Evolutionary conservation across 306 rosid species (phyloP).

Genomic region (Canavalia ensiformis): DNA sequence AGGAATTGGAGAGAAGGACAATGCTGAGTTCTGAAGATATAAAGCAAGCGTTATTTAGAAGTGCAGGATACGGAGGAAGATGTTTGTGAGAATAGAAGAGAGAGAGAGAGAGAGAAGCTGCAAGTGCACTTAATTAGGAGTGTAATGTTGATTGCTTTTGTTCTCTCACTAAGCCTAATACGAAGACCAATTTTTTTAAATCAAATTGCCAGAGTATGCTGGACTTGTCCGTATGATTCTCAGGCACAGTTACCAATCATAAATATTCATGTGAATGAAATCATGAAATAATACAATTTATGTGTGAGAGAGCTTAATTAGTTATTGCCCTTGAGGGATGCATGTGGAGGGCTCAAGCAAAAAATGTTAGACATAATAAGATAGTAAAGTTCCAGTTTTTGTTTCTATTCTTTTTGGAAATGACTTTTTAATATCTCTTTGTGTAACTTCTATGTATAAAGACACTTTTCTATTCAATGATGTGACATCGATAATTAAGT

Average conservation of each 20-base stretch:
- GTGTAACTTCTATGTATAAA: conserved; percentile 34
- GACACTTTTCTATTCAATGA: conserved; percentile 42
- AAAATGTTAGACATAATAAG: conserved; percentile 45
- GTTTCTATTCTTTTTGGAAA: conserved; percentile 31
- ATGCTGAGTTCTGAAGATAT: conserved; percentile 67
- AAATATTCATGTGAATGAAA: conserved; percentile 30
- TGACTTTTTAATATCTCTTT: conserved; percentile 42
- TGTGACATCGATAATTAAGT: conserved; percentile 31
- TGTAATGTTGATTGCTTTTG: conserved; percentile 24
- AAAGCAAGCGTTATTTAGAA: conserved; percentile 83
- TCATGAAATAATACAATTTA: conserved; percentile 26
- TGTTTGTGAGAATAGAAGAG: conserved; percentile 62
- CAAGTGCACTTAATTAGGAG: conserved; percentile 23
- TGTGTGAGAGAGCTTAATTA: conserved; percentile 37
- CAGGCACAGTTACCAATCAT: conserved; percentile 44
- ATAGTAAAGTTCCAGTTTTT: conserved; percentile 53
- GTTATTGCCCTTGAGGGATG: conserved; percentile 31
- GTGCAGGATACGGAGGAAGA: conserved; percentile 96
- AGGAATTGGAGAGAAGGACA: conserved; percentile 67
- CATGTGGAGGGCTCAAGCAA: conserved; percentile 43
- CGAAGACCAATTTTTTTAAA: not conserved
- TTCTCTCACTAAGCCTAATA: conserved; percentile 22
- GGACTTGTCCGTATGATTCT: conserved; percentile 38
- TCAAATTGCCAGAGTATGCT: conserved; percentile 26
- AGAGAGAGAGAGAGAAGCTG: not conserved